Conservation (phyloP, 2,329 filamentous ascomycete species). For the Penicillium crustosum region DNA sequence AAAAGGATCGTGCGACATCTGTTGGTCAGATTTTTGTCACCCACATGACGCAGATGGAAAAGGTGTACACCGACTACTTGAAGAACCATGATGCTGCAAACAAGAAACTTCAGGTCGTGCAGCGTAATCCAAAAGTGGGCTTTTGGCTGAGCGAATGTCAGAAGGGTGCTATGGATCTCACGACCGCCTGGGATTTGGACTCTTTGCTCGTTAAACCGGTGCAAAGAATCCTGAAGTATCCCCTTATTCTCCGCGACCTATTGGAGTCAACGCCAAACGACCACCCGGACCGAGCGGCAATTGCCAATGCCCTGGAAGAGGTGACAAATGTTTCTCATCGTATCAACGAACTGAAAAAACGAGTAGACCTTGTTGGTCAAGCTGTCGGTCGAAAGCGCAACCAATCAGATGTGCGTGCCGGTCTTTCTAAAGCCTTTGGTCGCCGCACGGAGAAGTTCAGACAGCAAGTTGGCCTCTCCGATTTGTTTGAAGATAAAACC, state of each 20-base stretch:
- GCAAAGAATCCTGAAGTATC: conserved; percentile 91
- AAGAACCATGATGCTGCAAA: conserved; percentile 66
- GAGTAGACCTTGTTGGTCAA: conserved; percentile 86
- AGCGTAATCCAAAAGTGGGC: conserved; percentile 58
- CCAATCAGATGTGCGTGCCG: conserved; percentile 82
- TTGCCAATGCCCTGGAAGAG: conserved; percentile 73
- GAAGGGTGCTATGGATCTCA: conserved; percentile 86
- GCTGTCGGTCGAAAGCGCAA: conserved; percentile 83
- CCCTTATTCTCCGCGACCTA: conserved; percentile 77
- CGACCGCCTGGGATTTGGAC: conserved; percentile 90
- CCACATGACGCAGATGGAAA: conserved; percentile 60
- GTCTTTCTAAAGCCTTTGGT: conserved; percentile 83
- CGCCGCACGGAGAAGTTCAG: conserved; percentile 84
- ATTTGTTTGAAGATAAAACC: conserved; percentile 72
- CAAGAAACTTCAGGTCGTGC: conserved; percentile 54
- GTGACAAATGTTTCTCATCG: conserved; percentile 60
- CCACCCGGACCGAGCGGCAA: conserved; percentile 74
- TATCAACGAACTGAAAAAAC: conserved; percentile 95
- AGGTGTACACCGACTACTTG: conserved; percentile 64
- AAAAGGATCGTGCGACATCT: conserved; percentile 59
- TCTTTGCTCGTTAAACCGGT: conserved; percentile 97
- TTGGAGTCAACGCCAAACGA: conserved; percentile 75
- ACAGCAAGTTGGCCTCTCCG: conserved; percentile 64
- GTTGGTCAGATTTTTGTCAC: conserved; percentile 61
- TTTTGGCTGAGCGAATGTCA: conserved; percentile 94